Evolutionary conservation across 2,329 filamentous ascomycete genomes (phyloP), one percentile per base, ranked within the genome.

Genomic region (Neonectria sp.): DNA sequence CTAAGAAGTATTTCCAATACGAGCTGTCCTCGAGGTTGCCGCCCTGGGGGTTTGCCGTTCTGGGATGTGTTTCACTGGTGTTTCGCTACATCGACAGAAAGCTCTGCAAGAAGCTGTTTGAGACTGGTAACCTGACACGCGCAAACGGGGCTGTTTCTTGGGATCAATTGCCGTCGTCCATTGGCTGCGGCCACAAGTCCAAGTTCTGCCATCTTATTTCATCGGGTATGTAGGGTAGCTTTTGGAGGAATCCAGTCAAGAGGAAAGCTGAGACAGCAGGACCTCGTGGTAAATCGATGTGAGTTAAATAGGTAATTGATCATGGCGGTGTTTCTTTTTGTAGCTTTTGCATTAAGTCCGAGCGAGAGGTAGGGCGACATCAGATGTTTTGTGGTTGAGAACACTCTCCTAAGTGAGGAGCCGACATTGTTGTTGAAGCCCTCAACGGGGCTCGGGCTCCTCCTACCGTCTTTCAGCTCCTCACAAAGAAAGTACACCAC

Each of bases 31-130:
- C n/a, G 37, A 51, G 27, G n/a, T 52, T 58, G 40, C 49, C 46
- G 24, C 46, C 29, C 13, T 33, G 24, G 40, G 52, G 46, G 55
- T 37, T 35, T 57, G 27, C 43, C 45, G 17, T 24, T 48, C 33
- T 51, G 12, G 27, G 17, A 37, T 43, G 27, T 43, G 73, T 75
- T 75, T 75, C 73, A 75, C 64, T 69, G 40, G 35, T 72, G 73
- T 75, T 72, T 75, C 69, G 71, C 71, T 60, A 53, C 6, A 45
- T 61, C 40, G 58, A 45, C 40, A 33, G 65, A 63, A 55, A 55
- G 62, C 48, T 55, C 48, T 58, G 51, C 43, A 37, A 33, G 46
- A 58, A 60, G 15, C 63, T 55, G 21, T 57, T 67, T 70, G 63
- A 67, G 68, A 69, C 8, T 24, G n/a, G n/a, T 21, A 24, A 45